A percentile compares a stretch with the other conserved stretches of the same genome.
Conservation (phyloP, 352 stramenopile genomes). For the Phytophthora cactorum region DNA sequence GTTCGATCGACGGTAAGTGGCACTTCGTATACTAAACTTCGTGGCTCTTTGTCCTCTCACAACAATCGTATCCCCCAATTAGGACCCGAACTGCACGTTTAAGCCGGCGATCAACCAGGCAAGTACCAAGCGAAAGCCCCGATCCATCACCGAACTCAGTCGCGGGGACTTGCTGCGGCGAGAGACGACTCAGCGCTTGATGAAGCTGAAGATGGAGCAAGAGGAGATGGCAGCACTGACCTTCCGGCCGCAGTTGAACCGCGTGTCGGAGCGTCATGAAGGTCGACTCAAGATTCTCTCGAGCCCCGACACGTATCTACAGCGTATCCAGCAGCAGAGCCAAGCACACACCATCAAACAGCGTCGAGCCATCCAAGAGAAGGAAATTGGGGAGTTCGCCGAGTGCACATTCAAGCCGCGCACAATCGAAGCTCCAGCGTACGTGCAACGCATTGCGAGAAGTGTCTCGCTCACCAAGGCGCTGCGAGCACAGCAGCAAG, state of each 20-base stretch:
- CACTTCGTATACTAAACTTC: background rate
- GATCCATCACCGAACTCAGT: slow-evolving; percentile 83
- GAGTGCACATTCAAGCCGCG: slow-evolving; percentile 88
- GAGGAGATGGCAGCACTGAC: slow-evolving; percentile 84
- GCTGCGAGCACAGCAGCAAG: slow-evolving; percentile 64
- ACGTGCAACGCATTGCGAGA: slow-evolving; percentile 83
- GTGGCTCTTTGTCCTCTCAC: background rate
- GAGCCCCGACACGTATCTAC: slow-evolving; percentile 81
- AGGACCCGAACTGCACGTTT: slow-evolving; percentile 88
- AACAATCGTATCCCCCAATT: slow-evolving; percentile 3
- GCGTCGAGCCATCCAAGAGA: slow-evolving; percentile 75
- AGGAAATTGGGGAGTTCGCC: slow-evolving; percentile 83
- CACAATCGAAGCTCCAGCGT: slow-evolving; percentile 84
- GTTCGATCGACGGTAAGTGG: slow-evolving; percentile 59
- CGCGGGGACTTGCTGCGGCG: slow-evolving; percentile 75
- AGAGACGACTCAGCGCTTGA: slow-evolving; percentile 79
- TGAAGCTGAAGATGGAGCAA: slow-evolving; percentile 91
- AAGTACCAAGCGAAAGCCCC: slow-evolving; percentile 64
- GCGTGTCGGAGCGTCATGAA: slow-evolving; percentile 67
- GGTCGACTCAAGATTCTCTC: slow-evolving; percentile 82
- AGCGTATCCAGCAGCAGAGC: slow-evolving; percentile 82
- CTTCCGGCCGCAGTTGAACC: slow-evolving; percentile 80
- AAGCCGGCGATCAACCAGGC: slow-evolving; percentile 81
- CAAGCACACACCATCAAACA: slow-evolving; percentile 78
- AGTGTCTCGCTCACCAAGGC: slow-evolving; percentile 78